These are phyloP conservation scores for Debaryomycetaceae sp. DNA, from an alignment of 1,139 yeast genomes.

Conservation along the genomic window DNA sequence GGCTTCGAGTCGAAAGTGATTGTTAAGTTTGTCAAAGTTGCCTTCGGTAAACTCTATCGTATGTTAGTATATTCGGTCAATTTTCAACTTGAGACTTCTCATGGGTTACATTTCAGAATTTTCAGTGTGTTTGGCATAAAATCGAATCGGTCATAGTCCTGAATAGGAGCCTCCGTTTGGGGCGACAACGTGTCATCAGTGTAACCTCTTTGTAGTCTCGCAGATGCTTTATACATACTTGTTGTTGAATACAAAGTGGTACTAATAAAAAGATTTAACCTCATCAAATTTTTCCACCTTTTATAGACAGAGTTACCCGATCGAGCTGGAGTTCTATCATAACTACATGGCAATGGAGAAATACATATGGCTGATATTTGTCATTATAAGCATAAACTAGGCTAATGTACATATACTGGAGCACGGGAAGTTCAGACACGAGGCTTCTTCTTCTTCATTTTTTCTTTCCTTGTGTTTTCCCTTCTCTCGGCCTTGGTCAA, in stretches of 20 bases:
- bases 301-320: neutral
- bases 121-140: slow-evolving; percentile 51
- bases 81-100: neutral
- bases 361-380: neutral
- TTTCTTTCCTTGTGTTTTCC: slow-evolving; percentile 60
- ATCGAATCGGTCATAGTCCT: slow-evolving; percentile 58
- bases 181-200: slow-evolving; percentile 55
- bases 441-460: slow-evolving; percentile 19
- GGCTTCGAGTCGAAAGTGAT: neutral
- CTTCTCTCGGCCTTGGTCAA: slow-evolving; percentile 76
- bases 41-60: neutral
- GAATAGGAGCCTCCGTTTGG: slow-evolving; percentile 57
- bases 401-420: neutral
- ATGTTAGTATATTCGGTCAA: neutral
- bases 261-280: no score
- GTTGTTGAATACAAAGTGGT: neutral
- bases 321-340: neutral
- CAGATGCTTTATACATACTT: neutral
- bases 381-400: neutral
- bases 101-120: slow-evolving; percentile 35
- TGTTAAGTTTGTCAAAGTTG: no score
- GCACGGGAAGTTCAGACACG: neutral
- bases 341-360: neutral
- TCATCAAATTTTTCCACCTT: neutral
- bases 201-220: slow-evolving; percentile 1